These are phyloP conservation scores for Hypomontagnella submonticulosa DNA, from an alignment of 495 filamentous ascomycete genomes.

Conservation along the genomic window DNA sequence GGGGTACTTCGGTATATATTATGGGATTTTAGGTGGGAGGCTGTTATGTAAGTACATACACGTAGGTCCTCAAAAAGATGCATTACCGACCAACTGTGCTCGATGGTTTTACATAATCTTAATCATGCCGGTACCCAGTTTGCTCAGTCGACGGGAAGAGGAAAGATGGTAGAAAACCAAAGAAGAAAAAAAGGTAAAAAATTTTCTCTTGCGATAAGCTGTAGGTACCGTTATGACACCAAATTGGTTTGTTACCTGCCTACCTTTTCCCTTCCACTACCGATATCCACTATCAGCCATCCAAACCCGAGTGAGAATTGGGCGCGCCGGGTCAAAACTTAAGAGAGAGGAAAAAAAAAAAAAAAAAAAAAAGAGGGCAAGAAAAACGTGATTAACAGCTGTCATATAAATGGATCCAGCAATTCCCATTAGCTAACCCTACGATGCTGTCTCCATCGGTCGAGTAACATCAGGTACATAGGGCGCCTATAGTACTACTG, in stretches of 20 bases:
- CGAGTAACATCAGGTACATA: slow-evolving; percentile 23
- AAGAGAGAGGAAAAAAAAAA: too few relatives aligned
- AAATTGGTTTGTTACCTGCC: slow-evolving; percentile 18
- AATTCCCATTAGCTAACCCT: slow-evolving; percentile 41
- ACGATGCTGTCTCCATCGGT: slow-evolving; percentile 26
- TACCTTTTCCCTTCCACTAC: too few relatives aligned
- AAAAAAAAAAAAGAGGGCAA: slow-evolving; percentile 13
- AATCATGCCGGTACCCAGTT: slow-evolving; percentile 41
- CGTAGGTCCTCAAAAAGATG: too few relatives aligned
- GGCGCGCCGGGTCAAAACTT: slow-evolving; percentile 12
- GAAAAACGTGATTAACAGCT: slow-evolving; percentile 32
- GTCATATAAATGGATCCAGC: slow-evolving; percentile 39
- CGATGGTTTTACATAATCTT: slow-evolving; percentile 53
- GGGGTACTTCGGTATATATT: slow-evolving; percentile 2
- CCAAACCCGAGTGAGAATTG: slow-evolving; percentile 18
- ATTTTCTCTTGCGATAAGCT: slow-evolving; percentile 30
- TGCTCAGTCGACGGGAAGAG: slow-evolving; percentile 16
- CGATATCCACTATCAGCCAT: slow-evolving; percentile 7
- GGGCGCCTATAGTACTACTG: background rate
- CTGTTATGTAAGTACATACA: slow-evolving; percentile 32
- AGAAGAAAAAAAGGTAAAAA: slow-evolving; percentile 14
- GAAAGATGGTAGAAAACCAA: background rate
- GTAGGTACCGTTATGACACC: slow-evolving; percentile 22
- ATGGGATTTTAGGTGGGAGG: slow-evolving; percentile 7
- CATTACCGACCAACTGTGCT: slow-evolving; percentile 42